Base-by-base conservation (phyloP, 1,284 basidiomycete genomes). In the Austroboletus olivaceoglutinosus region DNA sequence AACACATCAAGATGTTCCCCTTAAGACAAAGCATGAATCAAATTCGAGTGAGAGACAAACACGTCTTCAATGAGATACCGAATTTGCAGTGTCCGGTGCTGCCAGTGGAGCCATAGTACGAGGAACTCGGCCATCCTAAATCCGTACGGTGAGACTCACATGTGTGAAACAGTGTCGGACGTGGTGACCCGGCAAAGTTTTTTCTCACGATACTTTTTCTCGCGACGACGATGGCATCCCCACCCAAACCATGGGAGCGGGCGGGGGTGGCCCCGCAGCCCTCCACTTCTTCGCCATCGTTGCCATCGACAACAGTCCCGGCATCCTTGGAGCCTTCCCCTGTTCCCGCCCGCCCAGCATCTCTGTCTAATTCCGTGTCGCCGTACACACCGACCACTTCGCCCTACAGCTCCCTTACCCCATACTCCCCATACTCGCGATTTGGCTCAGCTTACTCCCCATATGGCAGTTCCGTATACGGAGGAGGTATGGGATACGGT, bases 231-330 rank as follows among this genome's bases (percentile, higher is more conserved):
- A 89, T 89, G 86, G 81, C 78, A 30, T 89, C 89, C 22, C 89
- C 89, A 49, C 89, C 88, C 68, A 92, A 91, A 67, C 89, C 89
- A 58, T 92, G 90, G 89, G 89, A 41, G 23, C 39, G 39, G 39
- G 23, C 39, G 4, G 37, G 37, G 39, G 23, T 23, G 4, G 37
- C 19, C 9, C 25, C 37, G 21, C 37, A 76, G 31, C 59, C 69
- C 10, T 38, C 38, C 22, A 23, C 15, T 40, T 22, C 64, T 15
- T 22, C 62, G 5, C 34, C 63, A 18, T 40, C 38, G 6, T 48
- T 64, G 45, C 45, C 60, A 34, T 38, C 60, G 30, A 50, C 56
- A 40, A 30, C 68, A 15, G 8, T 47, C 30, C 37, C 65, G 16
- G 47, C 71, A 19, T 30, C 56, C 10, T 50, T 60, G 31, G 55